These are phyloP conservation scores for Fraxinus excelsior DNA, from an alignment of 257 asterid genomes.

Conservation along the genomic window DNA sequence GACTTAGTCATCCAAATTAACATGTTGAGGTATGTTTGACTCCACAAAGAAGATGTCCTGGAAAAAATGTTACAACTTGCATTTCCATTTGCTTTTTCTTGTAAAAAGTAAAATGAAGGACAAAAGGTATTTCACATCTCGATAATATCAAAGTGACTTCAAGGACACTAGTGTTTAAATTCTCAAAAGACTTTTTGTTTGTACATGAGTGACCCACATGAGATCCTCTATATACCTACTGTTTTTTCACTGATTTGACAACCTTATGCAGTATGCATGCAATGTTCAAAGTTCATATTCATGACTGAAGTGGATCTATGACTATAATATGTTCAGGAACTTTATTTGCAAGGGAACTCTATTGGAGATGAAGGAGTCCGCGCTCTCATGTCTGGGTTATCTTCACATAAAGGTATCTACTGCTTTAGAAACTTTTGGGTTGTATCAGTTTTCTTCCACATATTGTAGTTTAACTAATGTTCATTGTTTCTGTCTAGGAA, in stretches of 20 bases:
- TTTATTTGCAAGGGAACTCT: slow-evolving; percentile 84
- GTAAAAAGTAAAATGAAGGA: neutral
- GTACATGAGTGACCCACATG: neutral
- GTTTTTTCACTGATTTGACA: neutral
- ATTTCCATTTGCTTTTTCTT: neutral
- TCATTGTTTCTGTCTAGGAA: slow-evolving; percentile 51
- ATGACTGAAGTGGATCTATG: slow-evolving; percentile 21
- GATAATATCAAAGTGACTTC: neutral
- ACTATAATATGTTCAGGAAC: slow-evolving; percentile 58
- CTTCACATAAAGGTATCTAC: slow-evolving; percentile 69
- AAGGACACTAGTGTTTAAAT: neutral
- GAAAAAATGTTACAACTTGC: neutral
- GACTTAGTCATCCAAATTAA: neutral
- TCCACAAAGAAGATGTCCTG: neutral
- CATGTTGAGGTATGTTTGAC: neutral
- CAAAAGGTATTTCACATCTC: neutral
- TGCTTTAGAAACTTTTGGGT: slow-evolving; percentile 11
- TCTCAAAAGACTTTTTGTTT: neutral
- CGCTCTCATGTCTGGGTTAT: slow-evolving; percentile 79
- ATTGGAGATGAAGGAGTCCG: slow-evolving; percentile 94
- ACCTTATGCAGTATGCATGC: neutral
- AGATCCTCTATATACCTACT: neutral
- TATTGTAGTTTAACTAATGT: slow-evolving; percentile 21
- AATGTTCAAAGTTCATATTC: slow-evolving; percentile 1
- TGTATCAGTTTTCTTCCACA: slow-evolving; percentile 14